Conservation (phyloP, 768 basidiomycete species). For the Trametes elegans region DNA sequence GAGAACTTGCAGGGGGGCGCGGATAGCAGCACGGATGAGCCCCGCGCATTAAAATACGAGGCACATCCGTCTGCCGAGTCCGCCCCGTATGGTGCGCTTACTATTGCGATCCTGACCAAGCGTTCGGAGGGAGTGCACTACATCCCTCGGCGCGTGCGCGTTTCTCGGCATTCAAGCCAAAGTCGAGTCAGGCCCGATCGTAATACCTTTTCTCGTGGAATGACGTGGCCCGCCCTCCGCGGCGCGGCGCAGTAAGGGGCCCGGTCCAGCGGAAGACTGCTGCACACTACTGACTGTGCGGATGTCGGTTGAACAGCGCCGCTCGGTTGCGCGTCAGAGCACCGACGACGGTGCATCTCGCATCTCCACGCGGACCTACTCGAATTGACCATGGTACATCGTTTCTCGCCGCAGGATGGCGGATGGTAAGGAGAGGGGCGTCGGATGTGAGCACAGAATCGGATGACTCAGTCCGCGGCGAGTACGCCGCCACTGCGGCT, state of each 20-base stretch:
- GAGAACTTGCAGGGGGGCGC: not conserved
- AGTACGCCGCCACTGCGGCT: constrained; percentile 6
- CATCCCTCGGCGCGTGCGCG: not conserved
- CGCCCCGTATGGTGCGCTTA: constrained; percentile 9
- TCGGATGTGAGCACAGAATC: not conserved
- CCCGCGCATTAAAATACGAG: not conserved
- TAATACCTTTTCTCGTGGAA: not conserved
- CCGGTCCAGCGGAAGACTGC: not conserved
- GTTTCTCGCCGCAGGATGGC: not conserved
- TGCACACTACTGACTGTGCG: not conserved
- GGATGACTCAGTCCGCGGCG: not conserved
- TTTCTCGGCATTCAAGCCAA: constrained; percentile 7
- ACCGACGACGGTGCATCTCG: not conserved
- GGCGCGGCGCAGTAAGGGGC: not conserved
- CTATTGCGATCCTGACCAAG: constrained; percentile 9
- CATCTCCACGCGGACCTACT: not conserved
- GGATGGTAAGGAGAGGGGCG: not conserved
- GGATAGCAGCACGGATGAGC: constrained; percentile 1
- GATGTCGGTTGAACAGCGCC: not conserved
- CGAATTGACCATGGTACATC: not conserved
- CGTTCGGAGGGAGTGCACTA: too few species aligned
- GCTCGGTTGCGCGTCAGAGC: not conserved
- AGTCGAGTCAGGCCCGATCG: constrained; percentile 5
- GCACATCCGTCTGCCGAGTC: constrained; percentile 3
- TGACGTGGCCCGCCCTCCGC: constrained; percentile 1